These are phyloP conservation scores for Boletus rufocinnamomeus DNA, from an alignment of 768 basidiomycete species.

Conservation along the genomic window DNA sequence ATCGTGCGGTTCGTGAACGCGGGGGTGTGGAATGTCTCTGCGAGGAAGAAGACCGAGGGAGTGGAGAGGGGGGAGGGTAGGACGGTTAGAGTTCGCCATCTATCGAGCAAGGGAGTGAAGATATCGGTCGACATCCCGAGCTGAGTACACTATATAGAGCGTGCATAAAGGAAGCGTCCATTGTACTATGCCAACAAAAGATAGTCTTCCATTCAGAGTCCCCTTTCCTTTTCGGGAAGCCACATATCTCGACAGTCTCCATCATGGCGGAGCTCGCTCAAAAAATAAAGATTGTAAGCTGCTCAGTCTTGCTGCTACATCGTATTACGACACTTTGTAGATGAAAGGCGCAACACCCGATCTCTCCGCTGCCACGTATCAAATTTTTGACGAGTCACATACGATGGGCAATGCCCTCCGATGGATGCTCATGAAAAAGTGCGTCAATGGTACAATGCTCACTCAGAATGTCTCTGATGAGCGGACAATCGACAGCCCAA, in stretches of 20 bases:
- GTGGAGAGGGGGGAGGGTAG: conserved; percentile 55
- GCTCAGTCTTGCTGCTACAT: background rate
- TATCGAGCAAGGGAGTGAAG: conserved; percentile 10
- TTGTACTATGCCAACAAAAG: too few relatives aligned
- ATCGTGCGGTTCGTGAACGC: conserved; percentile 15
- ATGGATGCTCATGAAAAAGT: conserved; percentile 99
- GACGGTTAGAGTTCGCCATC: conserved; percentile 38
- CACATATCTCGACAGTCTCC: background rate
- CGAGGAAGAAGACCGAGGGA: conserved; percentile 43
- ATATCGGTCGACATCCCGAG: background rate
- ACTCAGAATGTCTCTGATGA: conserved; percentile 2
- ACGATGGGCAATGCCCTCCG: conserved; percentile 93
- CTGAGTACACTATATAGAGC: conserved; percentile 14
- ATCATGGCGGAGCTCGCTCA: conserved; percentile 32
- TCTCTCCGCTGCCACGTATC: conserved; percentile 87
- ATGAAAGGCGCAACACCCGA: conserved; percentile 82
- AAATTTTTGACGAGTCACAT: conserved; percentile 91
- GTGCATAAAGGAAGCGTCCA: background rate
- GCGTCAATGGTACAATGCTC: conserved; percentile 30
- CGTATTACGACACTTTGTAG: conserved; percentile 43
- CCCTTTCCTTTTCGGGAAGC: conserved; percentile 6
- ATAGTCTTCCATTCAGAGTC: too few relatives aligned
- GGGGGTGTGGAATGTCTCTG: conserved; percentile 10
- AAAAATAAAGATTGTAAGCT: conserved; percentile 37
- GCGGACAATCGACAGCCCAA: conserved; percentile 65